Evolutionary conservation across 495 filamentous ascomycete species (phyloP), one percentile per base, ranked within the genome.

Genomic region (Clavariopsis aquatica): DNA sequence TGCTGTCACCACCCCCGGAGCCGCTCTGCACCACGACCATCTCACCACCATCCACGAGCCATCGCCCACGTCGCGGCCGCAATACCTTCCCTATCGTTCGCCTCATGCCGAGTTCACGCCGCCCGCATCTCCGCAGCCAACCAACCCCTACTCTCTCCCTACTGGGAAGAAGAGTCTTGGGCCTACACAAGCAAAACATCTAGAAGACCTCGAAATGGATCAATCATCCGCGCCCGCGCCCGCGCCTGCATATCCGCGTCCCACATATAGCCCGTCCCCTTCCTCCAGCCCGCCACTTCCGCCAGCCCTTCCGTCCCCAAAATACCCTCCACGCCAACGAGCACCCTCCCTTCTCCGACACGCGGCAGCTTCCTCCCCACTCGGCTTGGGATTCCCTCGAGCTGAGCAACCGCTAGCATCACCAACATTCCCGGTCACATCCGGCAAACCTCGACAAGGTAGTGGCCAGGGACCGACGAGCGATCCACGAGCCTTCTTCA

Each of bases 91-190:
- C 27, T 68, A 62, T 29, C 41, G 52, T 1, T 46, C 59, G 2
- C 36, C 65, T 15, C 45, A 28, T 22, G 22, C 19, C 46, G 43
- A 68, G 17, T 68, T 24, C 53, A 68, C 65, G 8, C 65, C 65
- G 17, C 65, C 65, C 1, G 54, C 65, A 2, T 68, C 65, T 1
- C 65, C 65, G 23, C 65, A 62, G 34, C 65, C 65, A 17, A n/a
- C 19, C 7, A 57, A 45, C 34, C 45, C 34, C 1, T 56, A 57
- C 38, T 45, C n/a, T 22, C 23, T 31, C 15, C 46, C 58, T 7
- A 22, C 36, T 1, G 9, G 52, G 12, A 51, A 34, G 31, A 59
- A 46, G 10, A 31, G 57, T 49, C 62, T 66, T 29, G 64, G 52
- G 15, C n/a, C 64, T 24, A 10, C 7, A 15, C 31, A 57, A 17